phyloP scores from a whole-genome alignment of 345 rosid species.

The Brassica juncea region DNA sequence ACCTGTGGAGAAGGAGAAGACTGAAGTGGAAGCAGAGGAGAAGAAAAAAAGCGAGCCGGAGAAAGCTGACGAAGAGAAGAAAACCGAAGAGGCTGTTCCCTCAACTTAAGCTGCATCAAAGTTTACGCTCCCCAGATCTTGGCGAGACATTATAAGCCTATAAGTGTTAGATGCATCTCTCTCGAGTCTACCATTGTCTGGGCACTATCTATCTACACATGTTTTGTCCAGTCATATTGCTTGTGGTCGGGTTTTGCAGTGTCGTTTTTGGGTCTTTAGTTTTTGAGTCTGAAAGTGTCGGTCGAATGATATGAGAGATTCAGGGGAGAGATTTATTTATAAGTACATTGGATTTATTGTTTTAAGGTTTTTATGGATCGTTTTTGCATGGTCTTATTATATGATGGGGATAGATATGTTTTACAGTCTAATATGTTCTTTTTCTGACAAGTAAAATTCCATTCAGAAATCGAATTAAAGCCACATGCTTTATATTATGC shows the following conservation, averaged over 20 bases:
- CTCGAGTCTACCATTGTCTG: constrained; percentile 24
- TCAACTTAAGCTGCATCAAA: constrained; percentile 43
- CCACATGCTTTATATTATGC: not conserved
- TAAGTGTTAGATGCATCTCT: constrained; percentile 25
- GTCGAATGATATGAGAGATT: constrained; percentile 6
- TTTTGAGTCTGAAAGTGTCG: constrained; percentile 32
- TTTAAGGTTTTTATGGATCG: constrained; percentile 6
- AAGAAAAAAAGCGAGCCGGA: constrained; percentile 42
- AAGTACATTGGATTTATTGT: constrained; percentile 25
- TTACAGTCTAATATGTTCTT: not conserved
- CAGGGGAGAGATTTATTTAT: not conserved
- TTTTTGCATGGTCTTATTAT: constrained; percentile 24
- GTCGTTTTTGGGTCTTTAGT: constrained; percentile 32
- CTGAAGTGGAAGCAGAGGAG: constrained; percentile 43
- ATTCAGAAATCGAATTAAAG: not conserved
- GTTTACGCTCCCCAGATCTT: constrained; percentile 17
- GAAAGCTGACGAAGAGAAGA: constrained; percentile 48
- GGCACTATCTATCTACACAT: constrained; percentile 33
- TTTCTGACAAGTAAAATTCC: not conserved
- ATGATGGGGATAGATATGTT: not conserved
- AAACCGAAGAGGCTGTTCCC: constrained; percentile 51
- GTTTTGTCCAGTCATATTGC: constrained; percentile 31
- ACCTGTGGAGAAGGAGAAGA: constrained; percentile 39
- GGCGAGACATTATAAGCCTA: constrained; percentile 31
- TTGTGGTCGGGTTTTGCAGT: constrained; percentile 31